Base-by-base conservation (phyloP, 371 early-diverging fungal species). In the Saksenaea vasiformis region DNA sequence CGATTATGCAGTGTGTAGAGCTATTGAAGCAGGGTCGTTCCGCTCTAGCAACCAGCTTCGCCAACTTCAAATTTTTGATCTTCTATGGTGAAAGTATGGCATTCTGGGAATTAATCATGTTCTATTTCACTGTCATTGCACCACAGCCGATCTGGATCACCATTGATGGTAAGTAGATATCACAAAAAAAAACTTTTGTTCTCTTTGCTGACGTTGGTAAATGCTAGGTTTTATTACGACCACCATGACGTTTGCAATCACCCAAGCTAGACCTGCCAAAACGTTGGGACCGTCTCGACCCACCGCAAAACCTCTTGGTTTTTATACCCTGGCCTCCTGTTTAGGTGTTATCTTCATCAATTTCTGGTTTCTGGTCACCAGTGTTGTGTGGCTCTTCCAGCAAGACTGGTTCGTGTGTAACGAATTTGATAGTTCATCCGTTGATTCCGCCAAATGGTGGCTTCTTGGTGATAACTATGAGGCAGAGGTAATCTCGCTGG, bases 1-100 rank as follows among this genome's bases (percentile, higher is more conserved):
- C 90, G n/a, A 70, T 92, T 37, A 74, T 76, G 65, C 79, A 89
- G 60, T 90, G 90, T 66, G 92, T 91, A 17, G 85, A 86, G 61
- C 84, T 94, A 2, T 64, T 93, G 19, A 73, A 73, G 41, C 89
- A 93, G 74, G 92, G 91, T 9, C 86, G 94, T 0, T 78, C 91
- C 56, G 90, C 91, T 26, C 73, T 94, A 19, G 92, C 91, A 13
- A 87, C 90, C 14, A 83, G 85, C 41, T 85, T 93, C 71, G 84
- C 92, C 7, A 85, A 85, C 27, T 93, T 89, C 82, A 91, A 92
- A 72, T 92, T 89, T 71, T 70, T 92, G 69, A 87, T 91, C 72
- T 83, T 91, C 67, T 93, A 92, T 60, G 92, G 90, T 60, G 87
- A 90, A 72, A 83, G 81, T 5, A 86, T 93, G 86, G 87, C 90